These are phyloP conservation scores for Cyclanthera cordifolia DNA, from an alignment of 306 rosid genomes.

Conservation along the genomic window DNA sequence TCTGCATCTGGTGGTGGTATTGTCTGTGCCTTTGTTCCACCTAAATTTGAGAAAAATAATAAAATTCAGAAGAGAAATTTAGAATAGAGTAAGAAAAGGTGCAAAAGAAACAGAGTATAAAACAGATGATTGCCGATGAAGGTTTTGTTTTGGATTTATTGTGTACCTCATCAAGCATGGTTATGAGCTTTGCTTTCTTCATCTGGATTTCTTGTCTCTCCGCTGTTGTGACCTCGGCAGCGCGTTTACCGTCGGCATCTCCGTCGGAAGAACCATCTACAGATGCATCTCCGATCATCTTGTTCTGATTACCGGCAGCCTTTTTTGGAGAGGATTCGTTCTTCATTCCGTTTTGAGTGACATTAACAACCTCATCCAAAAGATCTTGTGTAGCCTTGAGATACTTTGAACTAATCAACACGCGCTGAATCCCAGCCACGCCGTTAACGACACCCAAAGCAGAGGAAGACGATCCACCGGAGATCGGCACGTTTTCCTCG, in stretches of 20 bases:
- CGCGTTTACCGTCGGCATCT: slow-evolving; percentile 37
- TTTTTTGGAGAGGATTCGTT: slow-evolving; percentile 33
- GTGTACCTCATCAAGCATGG: slow-evolving; percentile 87
- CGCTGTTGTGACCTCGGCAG: slow-evolving; percentile 51
- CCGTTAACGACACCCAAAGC: slow-evolving; percentile 55
- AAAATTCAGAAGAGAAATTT: not conserved
- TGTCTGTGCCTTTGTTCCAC: slow-evolving; percentile 95
- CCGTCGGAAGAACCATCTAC: slow-evolving; percentile 32
- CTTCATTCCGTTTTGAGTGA: slow-evolving; percentile 52
- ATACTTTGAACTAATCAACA: slow-evolving; percentile 66
- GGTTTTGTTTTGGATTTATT: not conserved
- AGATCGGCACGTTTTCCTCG: slow-evolving; percentile 47
- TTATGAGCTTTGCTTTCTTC: slow-evolving; percentile 83
- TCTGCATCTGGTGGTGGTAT: slow-evolving; percentile 81
- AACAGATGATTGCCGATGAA: not conserved
- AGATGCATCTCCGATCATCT: slow-evolving; percentile 43
- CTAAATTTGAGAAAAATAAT: slow-evolving; percentile 11
- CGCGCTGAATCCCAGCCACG: slow-evolving; percentile 67
- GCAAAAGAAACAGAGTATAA: not conserved
- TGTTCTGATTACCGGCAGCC: slow-evolving; percentile 23
- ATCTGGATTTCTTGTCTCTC: slow-evolving; percentile 95
- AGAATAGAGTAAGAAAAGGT: not conserved
- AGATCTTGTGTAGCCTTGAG: slow-evolving; percentile 84
- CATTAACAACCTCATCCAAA: slow-evolving; percentile 73
- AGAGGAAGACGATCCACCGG: slow-evolving; percentile 51